Percentiles rank a stretch among this genome's conserved stretches.
Evolutionary conservation across 169 alveolate species (phyloP).

Genomic region (Cryptosporidium canis): DNA sequence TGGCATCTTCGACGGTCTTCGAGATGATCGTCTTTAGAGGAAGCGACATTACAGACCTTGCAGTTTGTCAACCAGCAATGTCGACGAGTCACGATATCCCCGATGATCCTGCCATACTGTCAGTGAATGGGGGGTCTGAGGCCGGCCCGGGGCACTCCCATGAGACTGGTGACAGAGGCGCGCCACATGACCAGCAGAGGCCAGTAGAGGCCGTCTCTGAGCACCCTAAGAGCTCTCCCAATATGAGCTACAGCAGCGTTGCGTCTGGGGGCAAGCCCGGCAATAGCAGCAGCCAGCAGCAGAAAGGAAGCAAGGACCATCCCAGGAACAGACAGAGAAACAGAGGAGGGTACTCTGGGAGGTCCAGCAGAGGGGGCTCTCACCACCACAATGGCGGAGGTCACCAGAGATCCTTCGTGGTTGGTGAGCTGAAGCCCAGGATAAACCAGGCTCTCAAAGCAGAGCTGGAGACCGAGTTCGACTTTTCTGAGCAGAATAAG

Average conservation of each 20-base stretch:
- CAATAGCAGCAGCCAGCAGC: too few species aligned
- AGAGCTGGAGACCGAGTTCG: constrained; percentile 67
- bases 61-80: constrained; percentile 48
- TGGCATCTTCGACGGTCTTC: constrained; percentile 55
- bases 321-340: constrained; percentile 40
- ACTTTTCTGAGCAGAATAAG: constrained; percentile 69
- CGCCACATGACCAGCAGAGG: background rate
- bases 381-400: constrained; percentile 1
- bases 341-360: background rate
- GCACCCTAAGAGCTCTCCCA: background rate
- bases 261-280: constrained; percentile 17
- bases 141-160: background rate
- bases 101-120: constrained; percentile 47
- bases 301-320: constrained; percentile 3
- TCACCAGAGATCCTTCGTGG: constrained; percentile 56
- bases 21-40: constrained; percentile 72
- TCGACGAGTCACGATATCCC: constrained; percentile 3
- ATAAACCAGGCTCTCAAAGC: constrained; percentile 71
- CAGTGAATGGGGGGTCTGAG: constrained; percentile 18
- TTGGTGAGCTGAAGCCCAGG: constrained; percentile 65
- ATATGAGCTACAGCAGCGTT: constrained; percentile 7
- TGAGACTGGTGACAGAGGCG: background rate
- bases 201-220: background rate
- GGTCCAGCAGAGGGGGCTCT: constrained; percentile 2
- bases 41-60: constrained; percentile 69